Conservation (phyloP, 2,329 filamentous ascomycete species). For the Fusarium annulatum region DNA sequence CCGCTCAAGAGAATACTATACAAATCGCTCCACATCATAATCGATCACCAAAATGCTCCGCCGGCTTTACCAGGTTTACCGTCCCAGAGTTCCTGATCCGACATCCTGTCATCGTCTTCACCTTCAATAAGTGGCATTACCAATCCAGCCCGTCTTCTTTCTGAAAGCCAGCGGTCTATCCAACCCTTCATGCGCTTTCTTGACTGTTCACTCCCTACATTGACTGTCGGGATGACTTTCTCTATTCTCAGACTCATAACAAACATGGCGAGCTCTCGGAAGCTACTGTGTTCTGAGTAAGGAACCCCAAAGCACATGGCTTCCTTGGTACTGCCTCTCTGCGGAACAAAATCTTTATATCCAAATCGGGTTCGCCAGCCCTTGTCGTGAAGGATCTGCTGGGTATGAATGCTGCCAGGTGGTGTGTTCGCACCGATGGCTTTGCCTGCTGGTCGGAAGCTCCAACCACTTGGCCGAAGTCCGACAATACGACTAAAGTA, state of each 20-base stretch:
- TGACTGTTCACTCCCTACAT: constrained; percentile 71
- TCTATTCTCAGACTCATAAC: constrained; percentile 88
- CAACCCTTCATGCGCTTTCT: constrained; percentile 72
- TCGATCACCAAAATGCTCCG: constrained; percentile 53
- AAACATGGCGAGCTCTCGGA: constrained; percentile 94
- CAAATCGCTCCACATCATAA: neutral
- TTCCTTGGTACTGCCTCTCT: constrained; percentile 84
- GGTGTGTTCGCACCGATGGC: constrained; percentile 65
- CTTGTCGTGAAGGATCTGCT: constrained; percentile 65
- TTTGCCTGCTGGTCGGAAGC: constrained; percentile 76
- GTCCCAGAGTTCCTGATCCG: constrained; percentile 51
- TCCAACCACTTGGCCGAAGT: constrained; percentile 95
- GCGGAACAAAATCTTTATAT: constrained; percentile 78
- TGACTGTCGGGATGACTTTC: constrained; percentile 92
- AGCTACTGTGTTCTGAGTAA: constrained; percentile 95
- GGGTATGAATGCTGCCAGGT: constrained; percentile 61
- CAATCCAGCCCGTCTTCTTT: constrained; percentile 67
- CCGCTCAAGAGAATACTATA: neutral
- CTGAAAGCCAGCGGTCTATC: constrained; percentile 71
- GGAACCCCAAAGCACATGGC: constrained; percentile 93
- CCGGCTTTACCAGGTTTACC: constrained; percentile 54
- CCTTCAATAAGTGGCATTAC: constrained; percentile 58
- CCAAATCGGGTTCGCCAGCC: constrained; percentile 82
- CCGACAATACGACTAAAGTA: constrained; percentile 89
- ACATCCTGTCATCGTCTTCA: constrained; percentile 48